phyloP scores from a whole-genome alignment of 1,139 yeast species.

The Sugiyamaella novakii region DNA sequence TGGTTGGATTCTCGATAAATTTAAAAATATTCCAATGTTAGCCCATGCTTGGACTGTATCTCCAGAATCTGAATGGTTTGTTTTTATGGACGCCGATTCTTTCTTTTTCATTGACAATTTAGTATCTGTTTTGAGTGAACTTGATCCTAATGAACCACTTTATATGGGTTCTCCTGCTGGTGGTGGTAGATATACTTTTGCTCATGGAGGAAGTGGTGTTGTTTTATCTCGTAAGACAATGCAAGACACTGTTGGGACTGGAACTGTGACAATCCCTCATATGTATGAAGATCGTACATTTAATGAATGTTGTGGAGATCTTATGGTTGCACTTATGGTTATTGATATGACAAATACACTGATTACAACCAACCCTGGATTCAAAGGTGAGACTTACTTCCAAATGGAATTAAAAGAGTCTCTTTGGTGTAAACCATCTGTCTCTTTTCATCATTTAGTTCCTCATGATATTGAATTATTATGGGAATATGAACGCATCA shows the following conservation, averaged over 20 bases:
- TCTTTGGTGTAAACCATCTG: slow-evolving; percentile 39
- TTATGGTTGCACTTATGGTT: slow-evolving; percentile 39
- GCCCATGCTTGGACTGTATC: slow-evolving; percentile 38
- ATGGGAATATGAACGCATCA: slow-evolving; percentile 40
- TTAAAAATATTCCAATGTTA: slow-evolving; percentile 44
- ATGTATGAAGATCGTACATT: slow-evolving; percentile 35
- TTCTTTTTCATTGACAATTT: slow-evolving; percentile 36
- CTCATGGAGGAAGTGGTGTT: slow-evolving; percentile 45
- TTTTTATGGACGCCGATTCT: slow-evolving; percentile 43
- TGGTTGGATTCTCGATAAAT: slow-evolving; percentile 42
- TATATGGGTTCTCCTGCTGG: slow-evolving; percentile 37
- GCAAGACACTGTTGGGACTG: slow-evolving; percentile 27
- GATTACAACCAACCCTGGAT: slow-evolving; percentile 7
- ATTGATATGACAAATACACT: slow-evolving; percentile 22
- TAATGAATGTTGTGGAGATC: slow-evolving; percentile 43
- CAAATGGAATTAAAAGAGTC: slow-evolving; percentile 29
- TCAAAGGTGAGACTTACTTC: slow-evolving; percentile 25
- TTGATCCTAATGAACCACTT: slow-evolving; percentile 33
- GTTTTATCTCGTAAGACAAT: slow-evolving; percentile 40
- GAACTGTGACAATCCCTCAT: slow-evolving; percentile 25
- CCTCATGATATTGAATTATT: slow-evolving; percentile 38
- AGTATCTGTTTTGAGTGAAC: slow-evolving; percentile 29
- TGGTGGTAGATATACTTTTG: slow-evolving; percentile 32
- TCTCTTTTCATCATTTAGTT: slow-evolving; percentile 38
- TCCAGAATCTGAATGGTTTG: slow-evolving; percentile 39